A percentile compares a stretch with the other conserved stretches of the same genome.
Conservation (phyloP, 805 yeast species). For the Myxozyma neotropica region DNA sequence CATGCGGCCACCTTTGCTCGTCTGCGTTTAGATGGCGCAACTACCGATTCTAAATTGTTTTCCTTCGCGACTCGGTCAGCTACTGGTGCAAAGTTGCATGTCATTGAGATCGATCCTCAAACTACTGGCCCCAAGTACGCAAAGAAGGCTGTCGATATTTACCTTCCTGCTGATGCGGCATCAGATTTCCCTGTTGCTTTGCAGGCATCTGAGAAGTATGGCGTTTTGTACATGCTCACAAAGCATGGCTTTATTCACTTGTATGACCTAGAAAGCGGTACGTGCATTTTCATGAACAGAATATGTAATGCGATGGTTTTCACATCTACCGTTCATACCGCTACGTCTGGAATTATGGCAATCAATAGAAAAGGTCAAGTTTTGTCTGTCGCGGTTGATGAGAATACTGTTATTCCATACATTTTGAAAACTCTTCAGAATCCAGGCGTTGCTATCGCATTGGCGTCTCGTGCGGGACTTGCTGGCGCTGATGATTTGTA, state of each 20-base stretch:
- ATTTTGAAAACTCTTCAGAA: constrained; percentile 83
- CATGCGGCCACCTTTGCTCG: constrained; percentile 91
- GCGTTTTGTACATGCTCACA: constrained; percentile 85
- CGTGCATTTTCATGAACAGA: constrained; percentile 91
- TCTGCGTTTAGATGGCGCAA: constrained; percentile 71
- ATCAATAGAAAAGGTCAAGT: constrained; percentile 96
- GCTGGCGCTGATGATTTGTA: constrained; percentile 96
- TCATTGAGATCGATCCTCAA: constrained; percentile 94
- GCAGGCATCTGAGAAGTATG: constrained; percentile 81
- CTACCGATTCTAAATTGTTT: constrained; percentile 78
- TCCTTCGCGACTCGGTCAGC: constrained; percentile 89
- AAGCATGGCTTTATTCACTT: constrained; percentile 96
- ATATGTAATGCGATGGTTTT: constrained; percentile 95
- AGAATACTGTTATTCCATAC: constrained; percentile 84
- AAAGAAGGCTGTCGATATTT: constrained; percentile 89
- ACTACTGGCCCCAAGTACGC: constrained; percentile 78
- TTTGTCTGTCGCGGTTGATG: constrained; percentile 84
- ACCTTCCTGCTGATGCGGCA: constrained; percentile 94
- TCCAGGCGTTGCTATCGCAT: constrained; percentile 78
- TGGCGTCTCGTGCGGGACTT: constrained; percentile 93
- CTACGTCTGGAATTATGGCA: constrained; percentile 82
- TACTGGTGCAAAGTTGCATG: constrained; percentile 73
- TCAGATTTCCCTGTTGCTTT: constrained; percentile 96
- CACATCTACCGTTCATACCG: constrained; percentile 75
- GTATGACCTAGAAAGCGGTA: constrained; percentile 90